A percentile compares a stretch with the other conserved stretches of the same genome.
Evolutionary conservation across 192 early-diverging fungal species (phyloP).

Genomic region (Entomortierella chlamydospora): DNA sequence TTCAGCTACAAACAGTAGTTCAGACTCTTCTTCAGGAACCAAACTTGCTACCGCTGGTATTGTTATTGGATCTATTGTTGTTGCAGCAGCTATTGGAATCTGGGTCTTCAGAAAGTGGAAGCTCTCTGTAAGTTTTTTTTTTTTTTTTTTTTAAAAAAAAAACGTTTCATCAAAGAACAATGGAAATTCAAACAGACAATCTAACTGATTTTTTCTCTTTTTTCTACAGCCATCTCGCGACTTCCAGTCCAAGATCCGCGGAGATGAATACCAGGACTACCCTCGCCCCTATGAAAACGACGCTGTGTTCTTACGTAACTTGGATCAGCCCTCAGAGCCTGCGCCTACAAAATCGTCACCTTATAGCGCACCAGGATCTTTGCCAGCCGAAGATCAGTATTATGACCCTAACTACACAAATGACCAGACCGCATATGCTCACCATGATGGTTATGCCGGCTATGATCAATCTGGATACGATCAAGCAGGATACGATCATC

Average conservation of each 20-base stretch:
- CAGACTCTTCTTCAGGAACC: background rate
- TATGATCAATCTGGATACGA: slow-evolving; percentile 24
- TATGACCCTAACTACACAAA: slow-evolving; percentile 32
- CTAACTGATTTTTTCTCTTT: background rate
- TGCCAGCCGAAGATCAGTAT: slow-evolving; percentile 46
- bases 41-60: slow-evolving; percentile 52
- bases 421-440: slow-evolving; percentile 12
- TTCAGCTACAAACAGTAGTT: background rate
- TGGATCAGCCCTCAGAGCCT: slow-evolving; percentile 49
- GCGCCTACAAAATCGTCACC: slow-evolving; percentile 39
- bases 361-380: slow-evolving; percentile 16
- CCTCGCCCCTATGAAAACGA: slow-evolving; percentile 53
- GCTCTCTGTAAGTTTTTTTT: slow-evolving; percentile 54
- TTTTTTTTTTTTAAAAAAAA: background rate
- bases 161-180: background rate
- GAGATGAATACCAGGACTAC: slow-evolving; percentile 49
- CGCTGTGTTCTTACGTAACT: slow-evolving; percentile 54
- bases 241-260: slow-evolving; percentile 60
- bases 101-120: slow-evolving; percentile 68
- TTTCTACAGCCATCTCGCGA: slow-evolving; percentile 54
- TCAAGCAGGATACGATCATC: slow-evolving; percentile 22
- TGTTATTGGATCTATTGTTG: slow-evolving; percentile 55
- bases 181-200: no score
- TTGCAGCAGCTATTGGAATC: slow-evolving; percentile 60
- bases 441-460: slow-evolving; percentile 9